phyloP scores from a whole-genome alignment of 495 filamentous ascomycete genomes.

The Apodospora peruviana region DNA sequence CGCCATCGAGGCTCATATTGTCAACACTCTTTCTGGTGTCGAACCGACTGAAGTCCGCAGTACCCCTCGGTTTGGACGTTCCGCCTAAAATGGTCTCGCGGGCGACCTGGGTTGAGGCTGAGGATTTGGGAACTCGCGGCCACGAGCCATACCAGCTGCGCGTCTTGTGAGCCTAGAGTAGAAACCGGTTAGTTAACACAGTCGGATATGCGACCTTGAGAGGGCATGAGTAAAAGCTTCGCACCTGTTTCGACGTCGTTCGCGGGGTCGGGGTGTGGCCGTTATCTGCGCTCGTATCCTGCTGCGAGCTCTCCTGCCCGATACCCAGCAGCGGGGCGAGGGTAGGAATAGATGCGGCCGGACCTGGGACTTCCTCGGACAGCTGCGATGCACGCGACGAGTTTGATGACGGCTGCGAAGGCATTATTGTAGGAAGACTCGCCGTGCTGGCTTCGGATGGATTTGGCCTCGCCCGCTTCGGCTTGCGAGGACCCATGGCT shows the following conservation, averaged over 20 bases:
- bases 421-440: neutral
- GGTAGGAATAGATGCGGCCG: no score
- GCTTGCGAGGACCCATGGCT: slow-evolving; percentile 54
- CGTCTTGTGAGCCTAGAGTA: slow-evolving; percentile 48
- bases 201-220: no score
- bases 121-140: slow-evolving; percentile 62
- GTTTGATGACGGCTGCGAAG: slow-evolving; percentile 9
- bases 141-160: slow-evolving; percentile 63
- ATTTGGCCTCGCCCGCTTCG: slow-evolving; percentile 59
- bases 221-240: slow-evolving; percentile 4
- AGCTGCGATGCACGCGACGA: neutral
- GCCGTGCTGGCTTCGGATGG: slow-evolving; percentile 39
- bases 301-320: slow-evolving; percentile 8
- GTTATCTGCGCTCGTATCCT: neutral
- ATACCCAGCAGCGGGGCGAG: no score
- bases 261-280: slow-evolving; percentile 1
- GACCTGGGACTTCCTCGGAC: neutral
- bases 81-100: slow-evolving; percentile 68
- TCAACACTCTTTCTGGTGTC: slow-evolving; percentile 33
- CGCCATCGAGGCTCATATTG: slow-evolving; percentile 19
- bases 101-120: slow-evolving; percentile 67
- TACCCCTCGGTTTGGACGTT: slow-evolving; percentile 30
- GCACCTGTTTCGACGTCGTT: slow-evolving; percentile 16
- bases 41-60: slow-evolving; percentile 43
- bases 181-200: no score